These are phyloP conservation scores for Botryotinia narcissicola DNA, from an alignment of 2,329 filamentous ascomycete genomes.

Conservation along the genomic window DNA sequence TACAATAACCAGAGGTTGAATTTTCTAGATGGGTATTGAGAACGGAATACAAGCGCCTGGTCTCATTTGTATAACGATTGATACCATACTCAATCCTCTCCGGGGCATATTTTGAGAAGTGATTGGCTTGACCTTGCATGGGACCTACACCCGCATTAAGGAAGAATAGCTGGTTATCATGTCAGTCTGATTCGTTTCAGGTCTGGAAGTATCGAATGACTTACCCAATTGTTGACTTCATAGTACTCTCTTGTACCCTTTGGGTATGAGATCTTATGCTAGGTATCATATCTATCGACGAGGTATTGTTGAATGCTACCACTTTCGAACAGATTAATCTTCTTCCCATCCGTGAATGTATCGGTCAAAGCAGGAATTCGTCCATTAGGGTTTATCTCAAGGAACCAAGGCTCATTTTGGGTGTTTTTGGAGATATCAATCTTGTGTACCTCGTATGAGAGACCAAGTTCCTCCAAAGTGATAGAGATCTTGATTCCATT, in stretches of 20 bases:
- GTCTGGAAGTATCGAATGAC: slow-evolving; percentile 23
- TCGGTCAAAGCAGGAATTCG: slow-evolving; percentile 87
- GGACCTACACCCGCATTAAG: slow-evolving; percentile 79
- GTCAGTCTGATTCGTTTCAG: slow-evolving; percentile 3
- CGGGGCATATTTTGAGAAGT: slow-evolving; percentile 79
- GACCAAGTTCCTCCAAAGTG: slow-evolving; percentile 76
- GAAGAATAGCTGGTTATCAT: slow-evolving; percentile 52
- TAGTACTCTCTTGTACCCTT: slow-evolving; percentile 69
- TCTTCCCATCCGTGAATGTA: slow-evolving; percentile 68
- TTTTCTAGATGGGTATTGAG: slow-evolving; percentile 68
- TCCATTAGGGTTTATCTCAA: slow-evolving; percentile 89
- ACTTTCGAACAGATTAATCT: slow-evolving; percentile 77
- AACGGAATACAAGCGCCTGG: slow-evolving; percentile 75
- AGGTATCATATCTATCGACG: slow-evolving; percentile 74
- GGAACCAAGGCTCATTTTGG: slow-evolving; percentile 87
- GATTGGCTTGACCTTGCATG: slow-evolving; percentile 82
- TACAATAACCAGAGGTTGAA: slow-evolving; percentile 51
- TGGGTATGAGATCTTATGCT: slow-evolving; percentile 81
- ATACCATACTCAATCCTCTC: slow-evolving; percentile 81
- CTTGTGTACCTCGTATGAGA: slow-evolving; percentile 73
- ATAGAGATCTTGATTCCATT: slow-evolving; percentile 92
- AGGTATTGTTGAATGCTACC: slow-evolving; percentile 84
- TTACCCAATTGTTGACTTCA: slow-evolving; percentile 75
- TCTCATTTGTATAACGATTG: slow-evolving; percentile 79
- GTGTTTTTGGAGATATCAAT: slow-evolving; percentile 71